phyloP scores from a whole-genome alignment of 129 eudicot species.

The Logfia minima region DNA sequence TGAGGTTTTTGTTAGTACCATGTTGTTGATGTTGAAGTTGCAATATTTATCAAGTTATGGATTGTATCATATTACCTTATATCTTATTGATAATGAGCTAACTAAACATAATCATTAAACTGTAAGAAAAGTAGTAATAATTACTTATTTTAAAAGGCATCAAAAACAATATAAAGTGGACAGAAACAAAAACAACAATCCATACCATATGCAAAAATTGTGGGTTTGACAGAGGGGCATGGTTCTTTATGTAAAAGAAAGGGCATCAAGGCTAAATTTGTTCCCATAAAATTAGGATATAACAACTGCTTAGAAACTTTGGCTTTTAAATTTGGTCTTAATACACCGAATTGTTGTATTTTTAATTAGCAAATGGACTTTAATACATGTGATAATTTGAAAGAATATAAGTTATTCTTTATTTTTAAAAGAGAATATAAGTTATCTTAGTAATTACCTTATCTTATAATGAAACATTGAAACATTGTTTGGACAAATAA shows the following conservation, averaged over 20 bases:
- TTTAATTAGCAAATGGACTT: background rate
- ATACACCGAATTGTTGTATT: background rate
- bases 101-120: background rate
- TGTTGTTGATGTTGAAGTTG: constrained; percentile 7
- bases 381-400: background rate
- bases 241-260: constrained; percentile 32
- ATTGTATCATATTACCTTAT: no score
- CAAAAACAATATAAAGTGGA: background rate
- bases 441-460: background rate
- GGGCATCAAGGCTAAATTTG: constrained; percentile 31
- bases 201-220: constrained; percentile 29
- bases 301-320: constrained; percentile 13
- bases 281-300: constrained; percentile 25
- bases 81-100: background rate
- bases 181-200: constrained; percentile 26
- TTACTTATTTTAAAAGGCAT: background rate
- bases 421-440: no score
- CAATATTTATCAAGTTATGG: background rate
- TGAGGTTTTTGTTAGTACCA: background rate
- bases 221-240: constrained; percentile 38
- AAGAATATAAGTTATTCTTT: background rate
- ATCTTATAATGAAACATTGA: background rate
- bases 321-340: constrained; percentile 24
- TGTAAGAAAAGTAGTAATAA: background rate
- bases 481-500: background rate